Base-by-base conservation (phyloP, 176 grass and related monocot genomes). In the Avena atlantica region DNA sequence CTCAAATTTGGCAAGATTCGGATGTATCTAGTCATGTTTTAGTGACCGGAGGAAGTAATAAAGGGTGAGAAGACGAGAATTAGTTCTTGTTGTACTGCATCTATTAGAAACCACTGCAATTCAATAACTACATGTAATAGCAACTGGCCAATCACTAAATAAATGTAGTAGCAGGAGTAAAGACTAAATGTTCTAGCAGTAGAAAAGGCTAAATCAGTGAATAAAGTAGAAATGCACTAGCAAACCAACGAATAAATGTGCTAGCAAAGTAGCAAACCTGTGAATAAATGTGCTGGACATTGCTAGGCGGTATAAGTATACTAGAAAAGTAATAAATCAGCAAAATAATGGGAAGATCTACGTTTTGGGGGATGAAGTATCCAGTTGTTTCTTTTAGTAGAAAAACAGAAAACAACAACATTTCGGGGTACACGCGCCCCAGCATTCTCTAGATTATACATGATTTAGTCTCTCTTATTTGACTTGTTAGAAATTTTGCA, bases 201-300 rank as follows among this genome's bases (percentile, higher is more conserved):
- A 24, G 70, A 45, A 49, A 74, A n/a, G n/a, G 47, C 14, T 74
- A 50, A 74, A 74, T 74, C 12, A 74, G 69, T 72, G 40, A 74
- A 16, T 74, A 74, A 74, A 74, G 0, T 8, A 50, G 4, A 74
- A 74, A 74, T 15, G 13, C 13, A 50, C 6, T 25, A 74, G 42
- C 70, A 74, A 50, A 74, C 5, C n/a, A 14, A 50, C 44, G 1
- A 74, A 75, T 51, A 74, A 50, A 74, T 27, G 71, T 72, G 9
- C 9, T 19, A 70, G 36, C 34, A 70, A 70, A 70, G 67, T 70
- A 42, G 34, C 8, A 70, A 70, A 70, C n/a, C 16, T 45, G 19
- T 72, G 37, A 29, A 61, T 23, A 61, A 61, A 61, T 61, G 59
- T 61, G 59, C 23, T 24, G n/a, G n/a, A 47, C 4, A 10, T 44